Evolutionary conservation across 306 rosid genomes (phyloP), one percentile per base, ranked within the genome.

Genomic region (Potentilla sterilis): DNA sequence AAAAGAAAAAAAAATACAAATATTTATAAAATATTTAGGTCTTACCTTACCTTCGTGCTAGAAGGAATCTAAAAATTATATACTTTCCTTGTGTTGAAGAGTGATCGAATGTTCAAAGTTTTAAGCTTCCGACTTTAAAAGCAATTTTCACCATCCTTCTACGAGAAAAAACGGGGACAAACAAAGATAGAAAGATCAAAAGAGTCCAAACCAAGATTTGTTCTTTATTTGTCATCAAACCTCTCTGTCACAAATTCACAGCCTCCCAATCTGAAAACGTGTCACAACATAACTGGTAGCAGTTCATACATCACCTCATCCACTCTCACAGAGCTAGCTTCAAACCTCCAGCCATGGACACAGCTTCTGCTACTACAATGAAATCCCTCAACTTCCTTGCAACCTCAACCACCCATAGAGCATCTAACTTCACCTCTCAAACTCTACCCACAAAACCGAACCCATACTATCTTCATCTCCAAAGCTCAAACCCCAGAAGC

Each of bases 301-400:
- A 32, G 46, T 46, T 66, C 65, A 4, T 6, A 63, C 76, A 73
- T 61, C 71, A 48, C 64, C 74, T 21, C 44, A 61, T 55, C 78
- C 44, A 19, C 78, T 9, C 41, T 13, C 66, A 62, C 64, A 34
- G 16, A 37, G 38, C 71, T 70, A 37, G 38, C 71, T 70, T 6
- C 40, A 37, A 37, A 70, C 57, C 75, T 75, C 22, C 41, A 41
- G 58, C 82, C 88, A 87, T 88, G 93, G 91, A 85, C 2, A 73
- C 86, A 72, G 54, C 77, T 41, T 41, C 77, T 15, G 41, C 87
- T 76, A 78, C 89, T 16, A 66, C 92, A 18, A 65, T 79, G 49
- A 82, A 75, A 75, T 68, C 85, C 44, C 32, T 24, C 22, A 79
- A 69, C 69, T 9, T 78, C 28, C 42, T 80, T 48, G 35, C 90